Evolutionary conservation across 1,284 basidiomycete species (phyloP), one percentile per base, ranked within the genome.

Genomic region (Cystobasidiaceae sp.): DNA sequence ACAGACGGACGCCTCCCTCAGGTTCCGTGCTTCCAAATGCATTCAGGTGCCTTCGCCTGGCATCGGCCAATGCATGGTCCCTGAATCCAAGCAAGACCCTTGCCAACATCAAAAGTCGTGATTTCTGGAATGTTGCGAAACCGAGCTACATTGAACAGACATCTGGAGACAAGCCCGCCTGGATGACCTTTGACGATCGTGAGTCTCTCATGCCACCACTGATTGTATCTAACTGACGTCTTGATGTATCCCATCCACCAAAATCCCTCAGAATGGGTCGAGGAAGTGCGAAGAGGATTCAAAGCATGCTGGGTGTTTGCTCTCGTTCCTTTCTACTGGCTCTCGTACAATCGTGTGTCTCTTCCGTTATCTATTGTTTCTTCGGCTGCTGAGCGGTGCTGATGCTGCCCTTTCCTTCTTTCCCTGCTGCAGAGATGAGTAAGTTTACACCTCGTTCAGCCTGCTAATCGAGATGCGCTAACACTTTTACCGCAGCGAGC

Each of bases 241-340:
- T 27, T 8, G 49, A 27, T 8, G 11, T 11, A 33, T 39, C 23
- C 21, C 23, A 30, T 30, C 15, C 73, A 74, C 54, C 60, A 62
- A 33, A 75, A 72, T 60, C 86, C 89, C 71, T 87, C 89, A 72
- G 74, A 80, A 41, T 90, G 86, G 84, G 88, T 93, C 15, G 88
- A 90, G 60, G 90, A 93, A 75, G 84, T 93, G 55, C 81, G 82
- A 63, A 83, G 89, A 72, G 89, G 88, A 1, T 78, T 91, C 77
- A 89, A 89, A 76, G 91, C 91, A 8, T 93, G 90, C 78, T 77
- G 79, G 44, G 89, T 93, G 63, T 93, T 93, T 78, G 74, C 81
- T 48, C 90, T 86, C 82, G 34, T 75, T 77, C 87, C 87, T 0
- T 65, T 76, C 74, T 84, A 77, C 76, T 78, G 87, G 86, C 84